Evolutionary conservation across 1,284 basidiomycete genomes (phyloP).

Genomic region (Ceratobasidium sp.): DNA sequence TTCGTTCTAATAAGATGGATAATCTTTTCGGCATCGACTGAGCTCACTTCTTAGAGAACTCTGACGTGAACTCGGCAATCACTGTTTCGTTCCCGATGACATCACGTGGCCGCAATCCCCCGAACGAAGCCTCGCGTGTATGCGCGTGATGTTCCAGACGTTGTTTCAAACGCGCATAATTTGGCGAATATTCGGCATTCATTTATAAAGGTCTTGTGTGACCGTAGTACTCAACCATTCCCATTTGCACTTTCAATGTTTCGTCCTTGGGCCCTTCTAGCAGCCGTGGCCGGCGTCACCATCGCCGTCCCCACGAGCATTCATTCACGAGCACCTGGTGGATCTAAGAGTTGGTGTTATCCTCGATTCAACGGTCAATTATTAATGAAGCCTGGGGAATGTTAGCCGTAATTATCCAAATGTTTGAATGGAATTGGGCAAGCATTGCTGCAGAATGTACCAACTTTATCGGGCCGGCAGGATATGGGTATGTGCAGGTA

Average conservation of each 20-base stretch:
- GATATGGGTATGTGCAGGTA: slow-evolving; percentile 47
- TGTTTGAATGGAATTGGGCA: slow-evolving; percentile 41
- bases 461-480: slow-evolving; percentile 39
- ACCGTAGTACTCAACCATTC: not conserved
- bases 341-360: slow-evolving; percentile 14
- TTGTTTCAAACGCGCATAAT: not conserved
- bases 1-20: too few relatives aligned
- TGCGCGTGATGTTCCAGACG: too few relatives aligned
- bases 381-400: too few relatives aligned
- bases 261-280: slow-evolving; percentile 3
- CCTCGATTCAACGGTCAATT: not conserved
- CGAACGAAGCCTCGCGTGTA: not conserved
- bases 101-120: not conserved
- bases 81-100: not conserved
- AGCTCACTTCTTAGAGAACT: too few relatives aligned
- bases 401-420: slow-evolving; percentile 38
- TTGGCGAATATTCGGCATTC: not conserved
- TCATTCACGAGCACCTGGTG: slow-evolving; percentile 17
- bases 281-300: not conserved
- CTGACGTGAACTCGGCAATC: too few relatives aligned
- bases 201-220: not conserved
- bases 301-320: slow-evolving; percentile 10
- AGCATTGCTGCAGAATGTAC: slow-evolving; percentile 41
- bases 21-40: too few relatives aligned
- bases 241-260: slow-evolving; percentile 1